Evolutionary conservation across 2,329 filamentous ascomycete genomes (phyloP).

Genomic region (Fusarium siculi): DNA sequence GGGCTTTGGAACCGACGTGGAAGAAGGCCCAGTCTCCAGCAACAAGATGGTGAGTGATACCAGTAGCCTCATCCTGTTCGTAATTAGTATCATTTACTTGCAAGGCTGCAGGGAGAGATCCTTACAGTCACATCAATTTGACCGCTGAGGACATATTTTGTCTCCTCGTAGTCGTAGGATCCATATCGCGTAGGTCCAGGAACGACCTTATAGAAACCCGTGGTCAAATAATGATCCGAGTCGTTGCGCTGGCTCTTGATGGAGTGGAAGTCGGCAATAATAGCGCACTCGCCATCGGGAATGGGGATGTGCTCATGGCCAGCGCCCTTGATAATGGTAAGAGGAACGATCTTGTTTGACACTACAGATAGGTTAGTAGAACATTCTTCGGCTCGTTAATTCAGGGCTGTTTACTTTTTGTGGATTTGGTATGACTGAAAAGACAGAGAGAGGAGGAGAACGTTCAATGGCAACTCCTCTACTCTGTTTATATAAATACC

Average conservation of each 20-base stretch:
- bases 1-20: conserved; percentile 31
- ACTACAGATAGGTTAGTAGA: neutral
- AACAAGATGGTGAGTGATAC: conserved; percentile 31
- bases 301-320: conserved; percentile 32
- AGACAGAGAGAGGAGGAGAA: neutral
- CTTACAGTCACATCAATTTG: conserved; percentile 28
- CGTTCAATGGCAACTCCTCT: accelerated
- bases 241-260: conserved; percentile 9
- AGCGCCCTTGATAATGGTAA: conserved; percentile 33
- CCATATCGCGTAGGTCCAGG: conserved; percentile 32
- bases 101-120: accelerated
- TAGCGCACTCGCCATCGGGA: conserved; percentile 20
- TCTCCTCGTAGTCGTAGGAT: conserved; percentile 30
- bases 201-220: conserved; percentile 29
- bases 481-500: neutral
- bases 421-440: neutral
- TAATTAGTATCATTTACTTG: neutral
- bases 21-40: conserved; percentile 36
- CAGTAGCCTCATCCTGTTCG: conserved; percentile 24
- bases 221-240: conserved; percentile 18
- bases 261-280: conserved; percentile 30
- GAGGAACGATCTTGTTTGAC: conserved; percentile 34
- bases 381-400: neutral
- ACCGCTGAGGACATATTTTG: conserved; percentile 29
- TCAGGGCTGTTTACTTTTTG: neutral